Conservation (phyloP, 176 grass and related monocot species). For the Phoenix dactylifera region DNA sequence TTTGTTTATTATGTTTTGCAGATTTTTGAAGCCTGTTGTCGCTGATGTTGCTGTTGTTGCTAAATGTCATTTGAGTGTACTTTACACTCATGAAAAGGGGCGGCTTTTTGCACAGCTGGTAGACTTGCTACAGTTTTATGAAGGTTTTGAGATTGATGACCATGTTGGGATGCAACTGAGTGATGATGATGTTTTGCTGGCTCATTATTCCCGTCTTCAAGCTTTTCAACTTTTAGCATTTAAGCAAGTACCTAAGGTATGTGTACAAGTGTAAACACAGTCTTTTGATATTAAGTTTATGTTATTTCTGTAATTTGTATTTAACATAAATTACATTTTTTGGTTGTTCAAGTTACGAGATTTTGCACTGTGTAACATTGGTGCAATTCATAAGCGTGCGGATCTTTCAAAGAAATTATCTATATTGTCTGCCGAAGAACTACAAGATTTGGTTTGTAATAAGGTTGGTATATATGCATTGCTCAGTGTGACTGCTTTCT, state of each 20-base stretch:
- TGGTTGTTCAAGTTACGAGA: constrained; percentile 48
- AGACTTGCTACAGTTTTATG: constrained; percentile 95
- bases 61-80: constrained; percentile 65
- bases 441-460: constrained; percentile 75
- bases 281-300: constrained; percentile 8
- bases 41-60: constrained; percentile 74
- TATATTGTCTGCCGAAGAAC: constrained; percentile 68
- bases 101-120: constrained; percentile 88
- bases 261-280: constrained; percentile 5
- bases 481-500: constrained; percentile 12
- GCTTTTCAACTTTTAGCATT: constrained; percentile 88
- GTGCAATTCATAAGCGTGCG: constrained; percentile 85
- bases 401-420: constrained; percentile 86
- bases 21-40: constrained; percentile 60
- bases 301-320: constrained; percentile 1
- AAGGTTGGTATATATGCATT: constrained; percentile 47
- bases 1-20: constrained; percentile 27
- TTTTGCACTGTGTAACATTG: constrained; percentile 81
- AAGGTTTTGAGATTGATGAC: constrained; percentile 95
- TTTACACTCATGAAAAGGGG: constrained; percentile 83
- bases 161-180: constrained; percentile 80
- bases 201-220: constrained; percentile 81
- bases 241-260: constrained; percentile 92
- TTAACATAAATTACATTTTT: constrained; percentile 16
- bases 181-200: constrained; percentile 83